A percentile compares a stretch with the other conserved stretches of the same genome.
Conservation (phyloP, 108 stramenopile genomes). For the Nitzschia putrida region DNA sequence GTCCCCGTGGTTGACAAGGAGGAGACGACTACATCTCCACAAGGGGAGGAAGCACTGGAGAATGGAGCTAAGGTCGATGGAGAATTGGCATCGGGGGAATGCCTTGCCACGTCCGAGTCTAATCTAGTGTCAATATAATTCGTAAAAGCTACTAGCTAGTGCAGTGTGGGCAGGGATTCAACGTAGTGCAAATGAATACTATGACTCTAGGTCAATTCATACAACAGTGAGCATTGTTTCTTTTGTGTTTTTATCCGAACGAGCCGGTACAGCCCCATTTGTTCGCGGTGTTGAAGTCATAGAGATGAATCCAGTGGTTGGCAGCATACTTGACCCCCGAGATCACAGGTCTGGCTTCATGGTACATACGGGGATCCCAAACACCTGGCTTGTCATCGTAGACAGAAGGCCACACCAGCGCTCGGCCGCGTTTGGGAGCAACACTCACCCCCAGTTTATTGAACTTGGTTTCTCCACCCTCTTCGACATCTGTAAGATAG, state of each 20-base stretch:
- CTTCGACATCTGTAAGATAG: slow-evolving; percentile 81
- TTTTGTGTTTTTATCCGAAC: not conserved
- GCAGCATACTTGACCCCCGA: slow-evolving; percentile 76
- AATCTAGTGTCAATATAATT: too few species aligned
- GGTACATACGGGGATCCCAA: slow-evolving; percentile 46
- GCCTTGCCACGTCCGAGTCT: too few species aligned
- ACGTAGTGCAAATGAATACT: too few species aligned
- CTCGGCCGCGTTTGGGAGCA: slow-evolving; percentile 63
- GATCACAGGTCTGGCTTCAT: slow-evolving; percentile 72
- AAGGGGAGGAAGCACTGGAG: too few species aligned
- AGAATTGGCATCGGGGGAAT: too few species aligned
- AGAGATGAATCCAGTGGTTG: slow-evolving; percentile 47
- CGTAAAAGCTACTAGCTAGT: too few species aligned
- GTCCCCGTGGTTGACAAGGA: too few species aligned
- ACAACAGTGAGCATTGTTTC: too few species aligned
- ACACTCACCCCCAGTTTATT: slow-evolving; percentile 47
- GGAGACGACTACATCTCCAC: too few species aligned
- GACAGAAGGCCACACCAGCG: slow-evolving; percentile 78
- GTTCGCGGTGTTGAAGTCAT: slow-evolving; percentile 68
- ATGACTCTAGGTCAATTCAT: too few species aligned
- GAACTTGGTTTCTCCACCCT: slow-evolving; percentile 83
- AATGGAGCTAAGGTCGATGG: too few species aligned
- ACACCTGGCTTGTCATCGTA: slow-evolving; percentile 51
- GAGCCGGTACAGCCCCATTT: slow-evolving; percentile 69
- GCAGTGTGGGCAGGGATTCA: too few species aligned